Evolutionary conservation across 257 asterid genomes (phyloP), one percentile per base, ranked within the genome.

Genomic region (Jacaranda copaia): DNA sequence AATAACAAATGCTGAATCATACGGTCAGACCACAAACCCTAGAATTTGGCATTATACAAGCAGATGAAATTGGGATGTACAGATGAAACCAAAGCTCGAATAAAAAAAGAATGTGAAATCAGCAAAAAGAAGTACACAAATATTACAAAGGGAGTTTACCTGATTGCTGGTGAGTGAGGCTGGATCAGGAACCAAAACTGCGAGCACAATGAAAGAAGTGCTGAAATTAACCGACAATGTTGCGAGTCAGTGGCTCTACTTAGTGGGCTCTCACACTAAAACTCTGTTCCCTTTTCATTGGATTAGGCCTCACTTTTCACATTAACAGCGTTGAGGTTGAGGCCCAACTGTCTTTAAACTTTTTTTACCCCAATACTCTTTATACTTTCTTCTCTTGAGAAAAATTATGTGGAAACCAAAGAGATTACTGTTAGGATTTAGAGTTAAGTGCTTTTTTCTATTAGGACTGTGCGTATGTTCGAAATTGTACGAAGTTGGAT

Each of bases 11-110:
- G 13, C 8, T n/a, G 59, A 42, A 51, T 39, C 19, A 8, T 49
- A 32, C 4, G 25, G 32, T 43, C 14, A 40, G 35, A 58, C 4
- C 40, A 18, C 68, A 58, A 73, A 73, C 77, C 71, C 70, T 60
- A 61, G 51, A 60, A n/a, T 20, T 10, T 74, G 18, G n/a, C 4
- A 46, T 36, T 8, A 16, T 46, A 35, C 8, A 74, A 74, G n/a
- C 58, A 45, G 20, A 74, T 38, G 51, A 53, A 53, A 36, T 53
- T 70, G n/a, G 12, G 46, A 19, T 25, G 38, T 16, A 4, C 1
- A n/a, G 52, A 70, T 70, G 61, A 35, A 35, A 51, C 2, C 4
- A 25, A 51, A 69, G 4, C 14, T 12, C 60, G 8, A 46, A 48
- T 12, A 13, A 6, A 16, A 19, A 5, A 0, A 9, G 12, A 64